Base-by-base conservation (phyloP, 306 rosid genomes). In the Pyrus bretschneideri region DNA sequence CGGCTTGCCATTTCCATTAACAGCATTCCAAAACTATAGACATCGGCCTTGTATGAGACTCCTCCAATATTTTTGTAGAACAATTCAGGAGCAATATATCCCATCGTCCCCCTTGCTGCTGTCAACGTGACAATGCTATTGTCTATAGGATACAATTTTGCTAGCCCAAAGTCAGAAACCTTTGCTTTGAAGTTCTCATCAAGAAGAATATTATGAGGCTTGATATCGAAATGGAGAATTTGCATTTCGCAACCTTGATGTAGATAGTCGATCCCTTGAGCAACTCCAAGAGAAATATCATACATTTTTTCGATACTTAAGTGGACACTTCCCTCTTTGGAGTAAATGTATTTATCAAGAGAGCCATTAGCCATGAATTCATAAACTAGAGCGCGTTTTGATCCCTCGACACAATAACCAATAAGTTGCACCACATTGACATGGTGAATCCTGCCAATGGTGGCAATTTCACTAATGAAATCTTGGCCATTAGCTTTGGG, bases 131-230 rank as follows among this genome's bases (percentile, higher is more conserved):
- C 73, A 42, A 45, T 44, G 22, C 59, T 45, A 12, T 44, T 23
- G 14, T 69, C 59, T 0, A 45, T 2, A 1, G 59, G 59, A 25
- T 42, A 69, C 14, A 69, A 23, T 9, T 13, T 42, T 23, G 73
- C 73, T 23, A 69, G 59, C 11, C 73, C 59, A 25, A 69, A 69
- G 23, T 69, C 73, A 11, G 73, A 69, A 69, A 69, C n/a, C 40
- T 69, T 69, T 23, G 59, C 58, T 25, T 13, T 44, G n/a, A 45
- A 45, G 49, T 45, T 49, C 19, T 49, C 54, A 49, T 49, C 19
- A 49, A 49, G 54, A 49, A 49, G 54, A 49, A 49, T 49, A 4
- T 49, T 49, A 49, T 49, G 54, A 49, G 54, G 54, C 54, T 49
- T 49, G 7, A 49, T 49, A 14, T 49, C 54, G 19, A 49, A 49